Base-by-base conservation (phyloP, 2,329 filamentous ascomycete species). In the Ophiostoma populinum region DNA sequence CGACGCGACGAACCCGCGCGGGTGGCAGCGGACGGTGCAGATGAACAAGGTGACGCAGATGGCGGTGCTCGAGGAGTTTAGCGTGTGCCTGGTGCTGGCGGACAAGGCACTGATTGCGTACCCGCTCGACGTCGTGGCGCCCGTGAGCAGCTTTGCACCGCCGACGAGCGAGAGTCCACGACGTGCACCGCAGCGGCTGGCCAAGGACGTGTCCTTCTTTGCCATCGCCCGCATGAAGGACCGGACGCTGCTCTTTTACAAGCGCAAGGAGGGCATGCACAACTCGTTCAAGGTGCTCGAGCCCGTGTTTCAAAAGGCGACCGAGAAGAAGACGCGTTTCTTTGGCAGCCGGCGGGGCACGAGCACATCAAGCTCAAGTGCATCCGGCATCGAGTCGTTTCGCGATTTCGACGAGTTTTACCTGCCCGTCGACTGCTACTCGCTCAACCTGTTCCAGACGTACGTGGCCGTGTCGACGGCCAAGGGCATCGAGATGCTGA, bases 321-420 rank as follows among this genome's bases (percentile, higher is more conserved):
- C 80, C 0, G 81, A 92, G 50, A 87, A 80, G 61, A 81, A 77
- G 47, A 70, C 74, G 5, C 74, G 82, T 7, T 53, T 76, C 11
- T 75, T 76, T 42, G 65, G 70, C 25, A 56, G 62, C 43, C 75
- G 74, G 13, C 60, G 59, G 40, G 68, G 69, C 10, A 20, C 8
- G 10, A 24, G 27, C 16, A 68, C n/a, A n/a, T n/a, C n/a, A n/a
- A n/a, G n/a, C n/a, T n/a, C n/a, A n/a, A n/a, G 69, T 8, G 65
- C 67, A 20, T 83, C 83, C 15, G 75, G 70, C 40, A 94, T 87
- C 0, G 90, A 98, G 47, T 87, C 87, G 47, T 98, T 95, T 73
- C 79, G 90, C 42, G 90, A 98, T 51, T 98, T 86, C 53, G 90
- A 98, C 58, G 90, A 95, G 46, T 98, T 98, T 57, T 98, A 95